phyloP scores from a whole-genome alignment of 805 yeast genomes.

The Lachancea meyersii region DNA sequence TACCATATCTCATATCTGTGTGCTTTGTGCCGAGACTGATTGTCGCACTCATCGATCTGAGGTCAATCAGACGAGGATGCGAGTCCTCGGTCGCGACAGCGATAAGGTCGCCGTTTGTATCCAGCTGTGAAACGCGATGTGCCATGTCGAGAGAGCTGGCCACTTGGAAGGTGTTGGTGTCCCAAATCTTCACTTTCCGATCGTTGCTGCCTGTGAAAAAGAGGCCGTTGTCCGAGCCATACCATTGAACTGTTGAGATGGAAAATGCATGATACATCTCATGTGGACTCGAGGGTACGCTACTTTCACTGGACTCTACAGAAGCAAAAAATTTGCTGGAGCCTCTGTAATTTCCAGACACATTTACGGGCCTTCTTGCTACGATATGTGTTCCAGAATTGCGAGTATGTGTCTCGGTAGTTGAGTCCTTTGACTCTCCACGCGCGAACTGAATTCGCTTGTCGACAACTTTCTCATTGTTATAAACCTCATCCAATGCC shows the following conservation, averaged over 20 bases:
- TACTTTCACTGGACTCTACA: background rate
- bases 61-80: slow-evolving; percentile 61
- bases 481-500: slow-evolving; percentile 22
- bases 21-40: slow-evolving; percentile 64
- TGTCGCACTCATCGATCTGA: slow-evolving; percentile 65
- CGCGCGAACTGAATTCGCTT: slow-evolving; percentile 21
- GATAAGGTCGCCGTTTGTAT: slow-evolving; percentile 44
- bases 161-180: slow-evolving; percentile 55
- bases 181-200: slow-evolving; percentile 73
- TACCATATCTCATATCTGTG: slow-evolving; percentile 36
- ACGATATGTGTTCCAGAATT: slow-evolving; percentile 1
- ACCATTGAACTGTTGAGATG: slow-evolving; percentile 72
- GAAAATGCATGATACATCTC: slow-evolving; percentile 57
- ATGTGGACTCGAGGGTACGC: background rate
- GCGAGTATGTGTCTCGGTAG: background rate
- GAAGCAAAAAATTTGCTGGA: slow-evolving; percentile 1
- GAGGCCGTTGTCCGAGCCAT: slow-evolving; percentile 84
- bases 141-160: slow-evolving; percentile 62
- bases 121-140: slow-evolving; percentile 60
- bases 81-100: slow-evolving; percentile 70
- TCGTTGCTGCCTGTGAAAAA: slow-evolving; percentile 80
- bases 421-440: slow-evolving; percentile 5
- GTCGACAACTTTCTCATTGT: slow-evolving; percentile 22
- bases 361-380: background rate
- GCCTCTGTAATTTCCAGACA: background rate